Conservation (phyloP, 768 basidiomycete genomes). For the Lentinula aciculospora region DNA sequence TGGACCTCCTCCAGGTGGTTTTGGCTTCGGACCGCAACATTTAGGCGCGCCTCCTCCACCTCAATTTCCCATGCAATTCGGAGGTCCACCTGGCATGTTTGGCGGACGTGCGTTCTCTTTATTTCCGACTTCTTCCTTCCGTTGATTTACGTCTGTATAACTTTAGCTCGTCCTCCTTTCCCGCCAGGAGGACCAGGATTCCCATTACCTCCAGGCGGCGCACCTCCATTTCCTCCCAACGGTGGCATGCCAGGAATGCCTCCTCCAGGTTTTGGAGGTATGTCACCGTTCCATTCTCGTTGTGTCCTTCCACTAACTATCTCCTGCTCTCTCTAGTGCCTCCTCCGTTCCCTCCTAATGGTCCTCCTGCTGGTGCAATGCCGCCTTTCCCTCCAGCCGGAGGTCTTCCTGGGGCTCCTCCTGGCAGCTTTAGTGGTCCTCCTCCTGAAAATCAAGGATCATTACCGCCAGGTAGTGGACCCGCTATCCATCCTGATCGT, state of each 20-base stretch:
- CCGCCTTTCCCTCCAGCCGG: conserved; percentile 42
- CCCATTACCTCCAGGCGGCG: conserved; percentile 47
- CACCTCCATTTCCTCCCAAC: conserved; percentile 70
- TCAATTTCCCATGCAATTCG: conserved; percentile 20
- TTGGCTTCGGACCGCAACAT: conserved; percentile 82
- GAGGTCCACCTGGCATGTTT: conserved; percentile 30
- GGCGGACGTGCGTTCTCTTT: conserved; percentile 5
- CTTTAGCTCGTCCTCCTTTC: conserved; percentile 60
- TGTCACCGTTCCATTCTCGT: conserved; percentile 15
- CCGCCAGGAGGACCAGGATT: conserved; percentile 56
- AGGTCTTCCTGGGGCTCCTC: conserved; percentile 23
- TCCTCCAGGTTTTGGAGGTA: conserved; percentile 39
- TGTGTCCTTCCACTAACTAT: conserved; percentile 3
- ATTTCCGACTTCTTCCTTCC: background rate
- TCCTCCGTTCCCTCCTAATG: conserved; percentile 51
- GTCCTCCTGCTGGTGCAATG: conserved; percentile 35
- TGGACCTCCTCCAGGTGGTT: conserved; percentile 83
- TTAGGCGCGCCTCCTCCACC: conserved; percentile 50
- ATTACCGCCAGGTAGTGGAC: conserved; percentile 33
- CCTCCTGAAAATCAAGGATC: conserved; percentile 27
- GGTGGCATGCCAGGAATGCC: conserved; percentile 37
- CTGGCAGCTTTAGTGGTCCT: conserved; percentile 4
- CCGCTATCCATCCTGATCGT: conserved; percentile 82
- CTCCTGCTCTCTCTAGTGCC: conserved; percentile 19
- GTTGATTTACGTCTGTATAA: conserved; percentile 9